These are phyloP conservation scores for Colletotrichum sp. DNA, from an alignment of 2,329 filamentous ascomycete genomes.

Conservation along the genomic window DNA sequence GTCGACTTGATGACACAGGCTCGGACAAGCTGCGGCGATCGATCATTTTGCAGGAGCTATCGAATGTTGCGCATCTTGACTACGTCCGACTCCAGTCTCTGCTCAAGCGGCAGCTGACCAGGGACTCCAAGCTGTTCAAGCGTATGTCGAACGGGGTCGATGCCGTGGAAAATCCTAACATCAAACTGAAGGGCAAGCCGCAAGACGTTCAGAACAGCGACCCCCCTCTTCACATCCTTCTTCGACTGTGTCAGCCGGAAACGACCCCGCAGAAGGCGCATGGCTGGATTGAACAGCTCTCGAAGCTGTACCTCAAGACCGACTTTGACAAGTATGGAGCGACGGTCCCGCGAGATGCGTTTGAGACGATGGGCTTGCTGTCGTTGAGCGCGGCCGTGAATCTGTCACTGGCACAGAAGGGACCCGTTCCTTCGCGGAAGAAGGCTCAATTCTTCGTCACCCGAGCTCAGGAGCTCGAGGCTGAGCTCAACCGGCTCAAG, in stretches of 20 bases:
- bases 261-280: conserved; percentile 37
- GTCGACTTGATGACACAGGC: conserved; percentile 29
- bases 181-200: conserved; percentile 45
- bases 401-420: conserved; percentile 27
- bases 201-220: conserved; percentile 40
- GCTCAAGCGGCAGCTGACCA: conserved; percentile 46
- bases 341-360: conserved; percentile 35
- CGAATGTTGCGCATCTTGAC: conserved; percentile 49
- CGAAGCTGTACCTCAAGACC: conserved; percentile 37
- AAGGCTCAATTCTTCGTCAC: conserved; percentile 43
- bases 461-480: conserved; percentile 34
- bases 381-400: conserved; percentile 45
- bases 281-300: conserved; percentile 45
- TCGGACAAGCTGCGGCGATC: conserved; percentile 32
- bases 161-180: conserved; percentile 38
- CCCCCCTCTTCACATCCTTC: conserved; percentile 46
- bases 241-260: conserved; percentile 47
- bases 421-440: conserved; percentile 41
- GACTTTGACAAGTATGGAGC: conserved; percentile 33
- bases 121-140: conserved; percentile 44
- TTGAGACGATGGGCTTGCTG: conserved; percentile 37
- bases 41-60: conserved; percentile 48
- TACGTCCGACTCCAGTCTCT: conserved; percentile 40
- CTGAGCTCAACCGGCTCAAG: conserved; percentile 43
- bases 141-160: conserved; percentile 33